These are phyloP conservation scores for Irpex lacteus DNA, from an alignment of 1,284 basidiomycete genomes.

Conservation along the genomic window DNA sequence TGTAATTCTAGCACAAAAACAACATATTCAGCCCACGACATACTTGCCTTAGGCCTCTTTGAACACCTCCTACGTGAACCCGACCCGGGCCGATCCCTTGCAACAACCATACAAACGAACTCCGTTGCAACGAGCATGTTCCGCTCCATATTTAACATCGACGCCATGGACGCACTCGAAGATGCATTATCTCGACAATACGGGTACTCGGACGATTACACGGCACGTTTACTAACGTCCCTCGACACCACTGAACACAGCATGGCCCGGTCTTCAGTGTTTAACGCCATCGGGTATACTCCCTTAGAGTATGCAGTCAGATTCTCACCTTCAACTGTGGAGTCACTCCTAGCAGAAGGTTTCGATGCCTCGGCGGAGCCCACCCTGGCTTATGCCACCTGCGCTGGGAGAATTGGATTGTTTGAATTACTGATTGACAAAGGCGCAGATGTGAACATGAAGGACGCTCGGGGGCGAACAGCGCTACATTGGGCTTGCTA, in stretches of 20 bases:
- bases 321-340: not conserved
- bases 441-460: too few relatives aligned
- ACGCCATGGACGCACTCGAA: not conserved
- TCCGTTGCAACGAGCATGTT: not conserved
- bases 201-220: not conserved
- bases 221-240: not conserved
- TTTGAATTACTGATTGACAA: too few relatives aligned
- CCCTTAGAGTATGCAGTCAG: too few relatives aligned
- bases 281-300: too few relatives aligned
- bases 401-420: not conserved
- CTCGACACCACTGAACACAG: too few relatives aligned
- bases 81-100: not conserved
- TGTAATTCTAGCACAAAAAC: not conserved
- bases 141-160: not conserved
- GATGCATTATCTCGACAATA: not conserved
- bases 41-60: not conserved
- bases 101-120: not conserved
- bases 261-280: too few relatives aligned
- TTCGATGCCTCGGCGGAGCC: not conserved
- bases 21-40: not conserved
- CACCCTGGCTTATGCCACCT: not conserved
- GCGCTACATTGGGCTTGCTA: too few relatives aligned
- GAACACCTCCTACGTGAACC: not conserved
- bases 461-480: too few relatives aligned
- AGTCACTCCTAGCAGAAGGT: not conserved